A percentile compares a stretch with the other conserved stretches of the same genome.
Evolutionary conservation across 2,329 filamentous ascomycete genomes (phyloP).

Genomic region (Metarhizium guizhouense): DNA sequence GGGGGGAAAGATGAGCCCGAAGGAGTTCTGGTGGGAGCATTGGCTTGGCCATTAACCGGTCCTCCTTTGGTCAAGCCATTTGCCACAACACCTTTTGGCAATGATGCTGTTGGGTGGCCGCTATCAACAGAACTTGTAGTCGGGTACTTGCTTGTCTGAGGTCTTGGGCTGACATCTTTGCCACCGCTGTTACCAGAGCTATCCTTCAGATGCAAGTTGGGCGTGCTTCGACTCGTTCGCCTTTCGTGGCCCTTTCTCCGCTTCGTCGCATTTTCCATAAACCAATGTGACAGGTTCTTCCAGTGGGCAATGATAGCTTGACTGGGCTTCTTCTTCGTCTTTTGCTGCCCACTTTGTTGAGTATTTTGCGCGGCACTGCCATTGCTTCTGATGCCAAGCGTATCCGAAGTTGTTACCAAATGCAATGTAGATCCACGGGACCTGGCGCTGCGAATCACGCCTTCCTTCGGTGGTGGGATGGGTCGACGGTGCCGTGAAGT

Average conservation of each 20-base stretch:
- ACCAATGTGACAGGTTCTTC: slow-evolving; percentile 58
- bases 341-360: slow-evolving; percentile 28
- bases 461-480: slow-evolving; percentile 79
- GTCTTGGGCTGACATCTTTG: slow-evolving; percentile 47
- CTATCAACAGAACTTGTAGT: slow-evolving; percentile 24
- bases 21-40: slow-evolving; percentile 11
- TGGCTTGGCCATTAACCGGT: slow-evolving; percentile 10
- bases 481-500: slow-evolving; percentile 69
- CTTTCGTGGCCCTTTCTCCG: slow-evolving; percentile 40
- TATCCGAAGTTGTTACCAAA: slow-evolving; percentile 60
- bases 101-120: slow-evolving; percentile 29
- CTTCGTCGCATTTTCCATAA: slow-evolving; percentile 49
- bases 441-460: slow-evolving; percentile 55
- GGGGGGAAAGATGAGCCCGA: slow-evolving; percentile 16
- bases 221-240: slow-evolving; percentile 47
- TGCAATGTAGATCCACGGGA: slow-evolving; percentile 80
- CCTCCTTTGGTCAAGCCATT: slow-evolving; percentile 36
- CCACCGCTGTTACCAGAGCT: slow-evolving; percentile 31
- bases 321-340: slow-evolving; percentile 47
- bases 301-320: slow-evolving; percentile 51
- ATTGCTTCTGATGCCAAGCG: slow-evolving; percentile 25
- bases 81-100: slow-evolving; percentile 42
- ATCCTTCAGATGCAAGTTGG: slow-evolving; percentile 46
- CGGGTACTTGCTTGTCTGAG: slow-evolving; percentile 51
- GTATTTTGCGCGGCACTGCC: slow-evolving; percentile 9